A percentile compares a stretch with the other conserved stretches of the same genome.
Evolutionary conservation across 495 filamentous ascomycete genomes (phyloP).

Genomic region (Sabuloglossum arenarium): DNA sequence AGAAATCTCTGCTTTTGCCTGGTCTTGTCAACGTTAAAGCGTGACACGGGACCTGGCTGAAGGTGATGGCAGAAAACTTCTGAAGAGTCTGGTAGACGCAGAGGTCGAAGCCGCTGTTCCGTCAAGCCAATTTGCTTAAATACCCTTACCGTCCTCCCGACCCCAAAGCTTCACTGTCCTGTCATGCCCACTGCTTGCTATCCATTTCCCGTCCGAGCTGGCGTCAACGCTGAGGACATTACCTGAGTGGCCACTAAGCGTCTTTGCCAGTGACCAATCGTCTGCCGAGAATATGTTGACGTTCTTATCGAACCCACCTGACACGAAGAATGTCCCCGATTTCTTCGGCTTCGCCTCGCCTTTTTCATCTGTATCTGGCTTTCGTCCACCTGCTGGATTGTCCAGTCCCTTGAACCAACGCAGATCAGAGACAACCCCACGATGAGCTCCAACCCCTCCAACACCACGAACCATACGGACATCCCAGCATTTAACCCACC

Average conservation of each 20-base stretch:
- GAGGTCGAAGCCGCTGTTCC: not conserved
- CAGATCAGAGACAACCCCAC: conserved; percentile 76
- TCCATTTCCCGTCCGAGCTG: conserved; percentile 68
- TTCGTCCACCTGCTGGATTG: conserved; percentile 31
- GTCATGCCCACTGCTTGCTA: conserved; percentile 83
- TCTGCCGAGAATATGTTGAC: conserved; percentile 91
- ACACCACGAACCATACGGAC: conserved; percentile 65
- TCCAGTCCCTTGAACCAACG: conserved; percentile 82
- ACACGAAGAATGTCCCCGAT: conserved; percentile 76
- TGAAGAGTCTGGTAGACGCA: not conserved
- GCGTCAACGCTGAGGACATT: conserved; percentile 83
- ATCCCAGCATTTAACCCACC: conserved; percentile 97
- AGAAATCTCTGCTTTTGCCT: too few species aligned
- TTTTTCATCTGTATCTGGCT: conserved; percentile 38
- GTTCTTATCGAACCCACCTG: conserved; percentile 81
- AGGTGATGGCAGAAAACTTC: too few species aligned
- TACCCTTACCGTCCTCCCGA: conserved; percentile 43
- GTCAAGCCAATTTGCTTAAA: conserved; percentile 1
- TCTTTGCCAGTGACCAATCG: conserved; percentile 82
- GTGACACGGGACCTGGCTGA: too few species aligned
- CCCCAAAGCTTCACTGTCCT: conserved; percentile 94
- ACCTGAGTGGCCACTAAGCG: conserved; percentile 71
- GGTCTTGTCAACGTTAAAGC: too few species aligned
- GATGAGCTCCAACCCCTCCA: conserved; percentile 78
- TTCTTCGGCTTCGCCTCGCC: conserved; percentile 39